These are phyloP conservation scores for Theobroma grandiflorum DNA, from an alignment of 441 rosid species.

Conservation along the genomic window DNA sequence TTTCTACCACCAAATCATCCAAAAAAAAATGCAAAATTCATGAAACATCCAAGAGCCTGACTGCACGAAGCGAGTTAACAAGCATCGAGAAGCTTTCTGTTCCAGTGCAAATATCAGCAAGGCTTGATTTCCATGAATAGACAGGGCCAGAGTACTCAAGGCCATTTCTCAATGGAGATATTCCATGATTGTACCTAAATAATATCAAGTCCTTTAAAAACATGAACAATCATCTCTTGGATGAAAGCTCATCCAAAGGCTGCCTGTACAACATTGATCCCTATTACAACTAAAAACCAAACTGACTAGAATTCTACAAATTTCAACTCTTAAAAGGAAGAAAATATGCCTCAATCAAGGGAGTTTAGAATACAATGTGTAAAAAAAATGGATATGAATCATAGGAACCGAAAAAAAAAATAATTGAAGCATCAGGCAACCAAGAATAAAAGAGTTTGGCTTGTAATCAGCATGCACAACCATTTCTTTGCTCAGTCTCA, in stretches of 20 bases:
- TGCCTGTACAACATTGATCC: neutral
- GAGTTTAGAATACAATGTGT: constrained; percentile 13
- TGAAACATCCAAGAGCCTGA: too few species aligned
- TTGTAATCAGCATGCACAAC: constrained; percentile 80
- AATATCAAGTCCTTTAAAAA: neutral
- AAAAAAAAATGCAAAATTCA: too few species aligned
- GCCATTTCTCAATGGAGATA: neutral
- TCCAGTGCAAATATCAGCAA: too few species aligned
- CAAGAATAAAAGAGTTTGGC: constrained; percentile 17
- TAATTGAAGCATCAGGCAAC: constrained; percentile 28
- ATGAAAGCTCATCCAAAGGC: neutral
- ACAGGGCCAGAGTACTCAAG: neutral
- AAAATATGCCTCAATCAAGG: neutral
- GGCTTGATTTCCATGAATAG: too few species aligned
- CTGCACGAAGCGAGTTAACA: too few species aligned
- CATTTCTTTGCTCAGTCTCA: constrained; percentile 84
- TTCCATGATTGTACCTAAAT: neutral
- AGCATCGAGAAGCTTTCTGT: too few species aligned
- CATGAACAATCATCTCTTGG: neutral
- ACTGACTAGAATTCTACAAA: constrained; percentile 4
- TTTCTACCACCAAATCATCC: too few species aligned
- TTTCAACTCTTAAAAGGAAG: neutral
- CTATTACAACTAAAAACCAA: constrained; percentile 15
- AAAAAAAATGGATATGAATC: constrained; percentile 17
- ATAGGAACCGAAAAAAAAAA: constrained; percentile 16